These are phyloP conservation scores for Haplosporangium sp. DNA, from an alignment of 371 early-diverging fungal genomes.

Conservation along the genomic window DNA sequence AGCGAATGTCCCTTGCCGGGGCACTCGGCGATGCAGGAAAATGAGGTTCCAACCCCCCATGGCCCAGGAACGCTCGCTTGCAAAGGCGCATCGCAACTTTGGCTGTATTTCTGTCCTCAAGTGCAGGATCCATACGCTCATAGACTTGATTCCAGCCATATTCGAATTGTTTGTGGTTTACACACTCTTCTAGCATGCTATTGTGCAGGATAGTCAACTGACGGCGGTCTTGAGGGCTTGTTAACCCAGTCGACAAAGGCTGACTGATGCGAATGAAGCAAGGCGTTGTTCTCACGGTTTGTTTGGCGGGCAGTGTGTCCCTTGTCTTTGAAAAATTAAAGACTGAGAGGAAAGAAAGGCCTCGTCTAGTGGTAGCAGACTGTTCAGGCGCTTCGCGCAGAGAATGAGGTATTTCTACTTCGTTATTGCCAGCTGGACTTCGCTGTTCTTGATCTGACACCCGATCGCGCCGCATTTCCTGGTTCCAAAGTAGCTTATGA, in stretches of 20 bases:
- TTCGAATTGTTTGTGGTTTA: slow-evolving; percentile 36
- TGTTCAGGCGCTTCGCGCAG: background rate
- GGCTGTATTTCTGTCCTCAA: slow-evolving; percentile 35
- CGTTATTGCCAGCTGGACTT: background rate
- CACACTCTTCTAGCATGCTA: slow-evolving; percentile 44
- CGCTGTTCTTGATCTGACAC: no score
- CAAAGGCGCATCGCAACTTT: slow-evolving; percentile 43
- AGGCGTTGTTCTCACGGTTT: background rate
- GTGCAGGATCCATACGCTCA: slow-evolving; percentile 37
- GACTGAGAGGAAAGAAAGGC: background rate
- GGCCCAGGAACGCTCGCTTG: slow-evolving; percentile 37
- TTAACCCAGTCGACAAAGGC: no score
- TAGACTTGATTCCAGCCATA: slow-evolving; percentile 43
- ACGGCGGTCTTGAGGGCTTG: slow-evolving; percentile 14
- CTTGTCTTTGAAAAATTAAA: slow-evolving; percentile 1
- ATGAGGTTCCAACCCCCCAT: slow-evolving; percentile 19
- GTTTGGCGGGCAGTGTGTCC: background rate
- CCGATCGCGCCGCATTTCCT: no score
- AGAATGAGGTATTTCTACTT: background rate
- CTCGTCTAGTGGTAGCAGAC: background rate
- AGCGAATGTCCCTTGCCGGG: slow-evolving; percentile 16
- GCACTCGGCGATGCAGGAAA: slow-evolving; percentile 22
- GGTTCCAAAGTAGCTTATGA: no score
- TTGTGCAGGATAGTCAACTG: slow-evolving; percentile 37
- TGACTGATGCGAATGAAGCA: background rate